Evolutionary conservation across 768 basidiomycete species (phyloP).

Genomic region (Termitomyces heimii): DNA sequence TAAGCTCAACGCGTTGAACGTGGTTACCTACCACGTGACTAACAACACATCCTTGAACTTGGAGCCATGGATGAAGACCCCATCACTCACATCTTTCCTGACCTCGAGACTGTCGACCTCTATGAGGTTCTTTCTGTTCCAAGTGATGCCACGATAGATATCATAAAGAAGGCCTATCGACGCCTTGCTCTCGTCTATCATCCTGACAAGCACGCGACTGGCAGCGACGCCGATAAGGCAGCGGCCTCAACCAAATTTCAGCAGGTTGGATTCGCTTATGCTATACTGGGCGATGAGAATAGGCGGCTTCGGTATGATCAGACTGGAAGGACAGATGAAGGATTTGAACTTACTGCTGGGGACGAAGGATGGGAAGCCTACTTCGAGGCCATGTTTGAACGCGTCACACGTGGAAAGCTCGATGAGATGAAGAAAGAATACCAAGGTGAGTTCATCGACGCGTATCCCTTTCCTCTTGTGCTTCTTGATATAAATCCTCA

Average conservation of each 20-base stretch:
- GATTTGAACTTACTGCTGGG: constrained; percentile 59
- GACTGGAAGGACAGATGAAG: constrained; percentile 84
- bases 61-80: constrained; percentile 66
- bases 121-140: constrained; percentile 66
- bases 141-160: constrained; percentile 49
- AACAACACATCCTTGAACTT: constrained; percentile 6
- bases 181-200: constrained; percentile 77
- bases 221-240: constrained; percentile 53
- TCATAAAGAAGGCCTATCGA: constrained; percentile 82
- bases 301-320: constrained; percentile 73
- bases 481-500: background rate
- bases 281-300: constrained; percentile 77
- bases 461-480: background rate
- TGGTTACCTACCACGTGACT: constrained; percentile 6
- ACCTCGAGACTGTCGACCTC: constrained; percentile 64
- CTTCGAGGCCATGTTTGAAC: constrained; percentile 85
- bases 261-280: constrained; percentile 91
- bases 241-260: constrained; percentile 79
- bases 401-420: constrained; percentile 77
- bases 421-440: constrained; percentile 94
- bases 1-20: no score
- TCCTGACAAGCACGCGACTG: constrained; percentile 81
- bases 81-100: constrained; percentile 72
- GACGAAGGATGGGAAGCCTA: constrained; percentile 95
- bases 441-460: constrained; percentile 54